These are phyloP conservation scores for Aeschynomene evenia DNA, from an alignment of 306 rosid species.

Conservation along the genomic window DNA sequence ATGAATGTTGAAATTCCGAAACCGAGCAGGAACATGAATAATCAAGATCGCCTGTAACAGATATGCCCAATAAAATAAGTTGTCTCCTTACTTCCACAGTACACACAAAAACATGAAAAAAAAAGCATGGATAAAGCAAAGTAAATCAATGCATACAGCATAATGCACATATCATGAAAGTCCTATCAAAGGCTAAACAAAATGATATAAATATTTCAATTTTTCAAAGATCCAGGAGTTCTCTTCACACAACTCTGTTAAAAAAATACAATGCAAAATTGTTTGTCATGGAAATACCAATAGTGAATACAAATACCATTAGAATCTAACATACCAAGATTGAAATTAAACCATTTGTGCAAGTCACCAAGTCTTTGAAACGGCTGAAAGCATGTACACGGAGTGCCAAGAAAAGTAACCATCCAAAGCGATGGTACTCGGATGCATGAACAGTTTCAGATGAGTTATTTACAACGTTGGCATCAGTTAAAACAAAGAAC, in stretches of 20 bases:
- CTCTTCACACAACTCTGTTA: neutral
- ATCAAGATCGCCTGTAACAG: slow-evolving; percentile 80
- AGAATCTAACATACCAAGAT: slow-evolving; percentile 69
- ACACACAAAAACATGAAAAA: neutral
- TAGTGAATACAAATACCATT: neutral
- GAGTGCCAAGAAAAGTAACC: slow-evolving; percentile 96
- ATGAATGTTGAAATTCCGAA: slow-evolving; percentile 64
- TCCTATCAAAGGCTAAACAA: neutral
- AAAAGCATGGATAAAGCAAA: neutral
- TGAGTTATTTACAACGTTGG: slow-evolving; percentile 48
- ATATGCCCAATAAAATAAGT: slow-evolving; percentile 36
- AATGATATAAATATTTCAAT: neutral
- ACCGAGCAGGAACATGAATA: slow-evolving; percentile 74
- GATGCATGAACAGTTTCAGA: slow-evolving; percentile 50
- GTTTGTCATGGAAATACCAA: slow-evolving; percentile 3
- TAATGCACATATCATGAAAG: neutral
- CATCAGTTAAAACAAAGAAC: slow-evolving; percentile 65
- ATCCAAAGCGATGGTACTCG: slow-evolving; percentile 91
- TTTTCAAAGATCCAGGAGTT: neutral
- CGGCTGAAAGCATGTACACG: slow-evolving; percentile 92
- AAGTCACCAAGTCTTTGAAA: slow-evolving; percentile 85
- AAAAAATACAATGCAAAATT: slow-evolving; percentile 14
- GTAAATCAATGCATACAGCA: slow-evolving; percentile 6
- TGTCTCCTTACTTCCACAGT: neutral
- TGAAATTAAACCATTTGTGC: slow-evolving; percentile 85